Base-by-base conservation (phyloP, 495 filamentous ascomycete species). In the Podospora appendiculata region DNA sequence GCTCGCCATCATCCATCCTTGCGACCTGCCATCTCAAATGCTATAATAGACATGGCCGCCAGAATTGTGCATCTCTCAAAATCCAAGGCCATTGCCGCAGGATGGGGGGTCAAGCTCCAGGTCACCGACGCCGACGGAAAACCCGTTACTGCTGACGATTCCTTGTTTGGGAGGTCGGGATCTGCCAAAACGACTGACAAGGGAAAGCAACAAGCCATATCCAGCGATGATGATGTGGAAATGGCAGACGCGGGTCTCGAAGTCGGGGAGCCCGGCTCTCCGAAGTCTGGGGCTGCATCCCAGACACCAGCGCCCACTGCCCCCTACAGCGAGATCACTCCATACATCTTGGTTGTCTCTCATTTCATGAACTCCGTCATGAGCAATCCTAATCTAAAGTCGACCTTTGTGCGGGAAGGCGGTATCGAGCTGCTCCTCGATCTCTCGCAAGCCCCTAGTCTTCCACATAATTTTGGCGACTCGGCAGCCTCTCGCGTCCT, bases 1-100 rank as follows among this genome's bases (percentile, higher is more conserved):
- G 85, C 92, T 32, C 84, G 93, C 16, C 93, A 99, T 61, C 94
- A 99, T 64, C 94, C 93, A 0, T 75, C 76, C 10, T 72, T 99
- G 43, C 89, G 90, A 51, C 74, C 80, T 32, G 79, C 80, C 11
- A 89, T 97, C 51, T 82, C 94, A 70, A 80, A 84, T 59, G 81
- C 85, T 6, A 80, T 95, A 12, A 75, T 90, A 36, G 79, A 87
- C 45, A 95, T 96, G 89, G 79, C 94, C 38, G 83, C 81, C 19
- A 80, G 88, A 52, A 85, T 96, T 38, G 77, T 78, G 32, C 67
- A 84, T 48, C 65, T 96, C 32, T 88, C 86, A 54, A 79, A 79
- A 48, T 71, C 70, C 12, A 84, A 86, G 65, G 85, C 87, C 4
- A 77, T 74, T 60, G 73, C 79, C 38, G 67, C 79, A 17, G 87